Percentiles rank a stretch among this genome's conserved stretches.
phyloP scores from a whole-genome alignment of 2,329 filamentous ascomycete genomes.

The Ceratocystis colombiana region DNA sequence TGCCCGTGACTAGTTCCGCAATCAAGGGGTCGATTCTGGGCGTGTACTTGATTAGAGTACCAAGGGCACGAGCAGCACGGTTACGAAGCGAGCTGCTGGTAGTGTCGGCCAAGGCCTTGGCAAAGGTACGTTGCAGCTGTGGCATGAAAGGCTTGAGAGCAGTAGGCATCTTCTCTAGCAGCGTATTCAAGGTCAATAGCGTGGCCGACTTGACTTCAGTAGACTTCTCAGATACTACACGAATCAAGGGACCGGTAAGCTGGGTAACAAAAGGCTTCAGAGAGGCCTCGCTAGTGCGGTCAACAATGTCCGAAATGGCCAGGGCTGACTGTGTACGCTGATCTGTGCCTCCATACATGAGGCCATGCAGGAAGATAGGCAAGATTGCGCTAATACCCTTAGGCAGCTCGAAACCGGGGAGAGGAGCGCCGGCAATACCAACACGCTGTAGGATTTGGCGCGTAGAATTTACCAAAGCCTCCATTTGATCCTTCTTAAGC shows the following conservation, averaged over 20 bases:
- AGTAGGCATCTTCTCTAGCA: conserved; percentile 90
- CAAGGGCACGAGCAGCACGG: conserved; percentile 84
- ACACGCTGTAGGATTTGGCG: conserved; percentile 78
- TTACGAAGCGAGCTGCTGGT: conserved; percentile 80
- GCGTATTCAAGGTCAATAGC: conserved; percentile 82
- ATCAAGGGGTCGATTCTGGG: conserved; percentile 93
- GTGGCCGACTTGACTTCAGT: conserved; percentile 95
- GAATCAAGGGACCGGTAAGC: conserved; percentile 93
- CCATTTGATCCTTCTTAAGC: conserved; percentile 96
- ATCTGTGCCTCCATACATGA: conserved; percentile 91
- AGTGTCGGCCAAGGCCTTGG: conserved; percentile 86
- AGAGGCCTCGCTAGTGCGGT: conserved; percentile 76
- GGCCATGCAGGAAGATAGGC: conserved; percentile 92
- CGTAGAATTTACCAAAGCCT: conserved; percentile 76
- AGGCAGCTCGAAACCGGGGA: conserved; percentile 81
- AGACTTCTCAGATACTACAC: conserved; percentile 92
- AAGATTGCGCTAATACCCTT: conserved; percentile 96
- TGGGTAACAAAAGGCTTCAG: conserved; percentile 93
- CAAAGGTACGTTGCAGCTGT: conserved; percentile 92
- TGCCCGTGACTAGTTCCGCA: conserved; percentile 83
- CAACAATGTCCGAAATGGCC: conserved; percentile 90
- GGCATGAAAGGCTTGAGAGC: conserved; percentile 95
- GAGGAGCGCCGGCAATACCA: conserved; percentile 71
- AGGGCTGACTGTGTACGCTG: conserved; percentile 86
- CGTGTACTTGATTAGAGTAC: conserved; percentile 90